Percentiles rank a stretch among this genome's conserved stretches.
Conservation (phyloP, 148 eudicot species). For the Spergularia marina region DNA sequence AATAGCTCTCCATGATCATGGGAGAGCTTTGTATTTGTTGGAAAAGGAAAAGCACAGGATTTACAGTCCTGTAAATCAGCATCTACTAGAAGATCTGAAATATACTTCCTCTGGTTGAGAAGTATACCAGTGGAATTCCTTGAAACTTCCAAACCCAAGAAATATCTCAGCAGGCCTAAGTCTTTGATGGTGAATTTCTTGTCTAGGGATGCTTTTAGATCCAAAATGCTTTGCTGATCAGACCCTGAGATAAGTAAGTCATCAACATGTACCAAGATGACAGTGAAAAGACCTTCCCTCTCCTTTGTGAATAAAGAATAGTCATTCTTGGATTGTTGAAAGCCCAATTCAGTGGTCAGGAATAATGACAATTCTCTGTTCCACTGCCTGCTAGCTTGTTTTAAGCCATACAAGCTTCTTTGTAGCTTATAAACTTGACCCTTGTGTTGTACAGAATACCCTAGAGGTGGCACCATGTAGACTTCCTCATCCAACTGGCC, state of each 20-base stretch:
- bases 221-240: neutral
- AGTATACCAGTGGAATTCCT: neutral
- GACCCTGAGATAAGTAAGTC: neutral
- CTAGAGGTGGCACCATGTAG: neutral
- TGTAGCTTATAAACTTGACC: too few relatives aligned
- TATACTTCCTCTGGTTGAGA: neutral
- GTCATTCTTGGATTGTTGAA: neutral
- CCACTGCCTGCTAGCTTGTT: neutral
- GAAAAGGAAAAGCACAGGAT: neutral
- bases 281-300: neutral
- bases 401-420: too few relatives aligned
- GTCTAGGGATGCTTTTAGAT: neutral
- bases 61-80: too few relatives aligned
- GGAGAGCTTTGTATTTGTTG: neutral
- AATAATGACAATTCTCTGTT: neutral
- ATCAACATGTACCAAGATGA: neutral
- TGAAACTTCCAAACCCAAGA: neutral
- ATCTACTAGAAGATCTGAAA: too few relatives aligned
- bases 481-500: neutral
- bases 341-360: neutral
- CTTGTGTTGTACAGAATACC: too few relatives aligned
- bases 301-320: neutral
- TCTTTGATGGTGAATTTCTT: neutral
- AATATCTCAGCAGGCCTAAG: neutral
- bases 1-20: neutral